Conservation (phyloP, 352 stramenopile species). For the Lagenidium giganteum region DNA sequence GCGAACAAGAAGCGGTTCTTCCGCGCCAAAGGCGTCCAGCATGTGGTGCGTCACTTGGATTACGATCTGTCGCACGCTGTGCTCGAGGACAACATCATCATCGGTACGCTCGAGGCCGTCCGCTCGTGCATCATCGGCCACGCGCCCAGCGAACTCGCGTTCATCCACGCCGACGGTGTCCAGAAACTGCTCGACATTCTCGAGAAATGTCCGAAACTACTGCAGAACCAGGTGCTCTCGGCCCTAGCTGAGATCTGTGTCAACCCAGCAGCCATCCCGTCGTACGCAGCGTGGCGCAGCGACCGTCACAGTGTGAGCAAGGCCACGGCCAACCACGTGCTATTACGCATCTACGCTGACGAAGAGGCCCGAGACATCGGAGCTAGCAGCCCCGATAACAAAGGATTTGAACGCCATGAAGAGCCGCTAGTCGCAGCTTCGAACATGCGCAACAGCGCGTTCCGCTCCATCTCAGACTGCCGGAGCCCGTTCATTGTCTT, state of each 20-base stretch:
- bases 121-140: constrained; percentile 51
- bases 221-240: constrained; percentile 45
- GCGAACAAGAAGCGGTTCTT: constrained; percentile 35
- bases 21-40: constrained; percentile 29
- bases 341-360: constrained; percentile 42
- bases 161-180: constrained; percentile 47
- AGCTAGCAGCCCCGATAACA: constrained; percentile 10
- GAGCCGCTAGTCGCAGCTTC: constrained; percentile 8
- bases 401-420: no score
- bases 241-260: constrained; percentile 48
- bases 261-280: constrained; percentile 51
- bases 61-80: constrained; percentile 41
- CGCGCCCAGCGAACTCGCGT: constrained; percentile 28
- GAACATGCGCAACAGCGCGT: constrained; percentile 25
- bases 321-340: constrained; percentile 28
- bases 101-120: constrained; percentile 44
- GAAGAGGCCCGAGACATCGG: constrained; percentile 43
- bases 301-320: constrained; percentile 32
- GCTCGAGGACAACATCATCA: constrained; percentile 53
- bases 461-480: constrained; percentile 31
- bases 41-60: constrained; percentile 27
- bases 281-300: constrained; percentile 41
- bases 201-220: constrained; percentile 23
- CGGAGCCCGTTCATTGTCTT: constrained; percentile 25
- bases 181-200: constrained; percentile 42